These are phyloP conservation scores for Xylaria castorea DNA, from an alignment of 495 filamentous ascomycete genomes.

Conservation along the genomic window DNA sequence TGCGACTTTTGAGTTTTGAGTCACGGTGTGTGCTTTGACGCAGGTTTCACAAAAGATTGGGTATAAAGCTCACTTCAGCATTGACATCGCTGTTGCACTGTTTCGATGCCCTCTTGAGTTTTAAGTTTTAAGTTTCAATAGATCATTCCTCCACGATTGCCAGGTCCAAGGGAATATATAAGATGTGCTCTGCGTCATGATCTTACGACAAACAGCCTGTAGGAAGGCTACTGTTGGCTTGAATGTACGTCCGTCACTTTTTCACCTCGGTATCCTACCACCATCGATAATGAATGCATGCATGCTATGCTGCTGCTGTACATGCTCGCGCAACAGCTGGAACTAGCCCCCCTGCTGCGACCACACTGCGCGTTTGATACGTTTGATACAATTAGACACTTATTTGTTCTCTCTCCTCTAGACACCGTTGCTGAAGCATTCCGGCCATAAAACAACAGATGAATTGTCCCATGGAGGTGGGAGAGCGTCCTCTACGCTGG, in stretches of 20 bases:
- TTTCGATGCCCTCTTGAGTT: neutral
- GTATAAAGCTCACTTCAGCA: constrained; percentile 18
- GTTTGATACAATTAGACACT: neutral
- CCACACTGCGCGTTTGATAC: neutral
- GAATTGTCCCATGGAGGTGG: constrained; percentile 19
- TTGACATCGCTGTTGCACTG: neutral
- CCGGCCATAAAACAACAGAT: constrained; percentile 24
- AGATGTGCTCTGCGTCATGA: constrained; percentile 42
- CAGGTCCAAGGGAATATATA: constrained; percentile 22
- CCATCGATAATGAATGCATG: no score
- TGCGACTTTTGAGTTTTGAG: constrained; percentile 21
- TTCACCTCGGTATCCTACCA: constrained; percentile 15
- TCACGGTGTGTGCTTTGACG: constrained; percentile 21
- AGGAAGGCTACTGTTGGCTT: constrained; percentile 40
- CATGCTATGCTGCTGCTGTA: no score
- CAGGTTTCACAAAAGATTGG: constrained; percentile 9
- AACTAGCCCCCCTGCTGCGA: neutral
- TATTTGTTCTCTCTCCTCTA: constrained; percentile 18
- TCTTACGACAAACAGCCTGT: constrained; percentile 39
- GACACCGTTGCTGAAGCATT: constrained; percentile 37
- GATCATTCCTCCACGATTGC: neutral
- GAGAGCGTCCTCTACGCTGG: constrained; percentile 15
- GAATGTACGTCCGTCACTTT: constrained; percentile 40
- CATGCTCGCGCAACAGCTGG: neutral
- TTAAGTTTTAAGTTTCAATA: neutral